Conservation (phyloP, 495 filamentous ascomycete genomes). For the Penicillium herquei region DNA sequence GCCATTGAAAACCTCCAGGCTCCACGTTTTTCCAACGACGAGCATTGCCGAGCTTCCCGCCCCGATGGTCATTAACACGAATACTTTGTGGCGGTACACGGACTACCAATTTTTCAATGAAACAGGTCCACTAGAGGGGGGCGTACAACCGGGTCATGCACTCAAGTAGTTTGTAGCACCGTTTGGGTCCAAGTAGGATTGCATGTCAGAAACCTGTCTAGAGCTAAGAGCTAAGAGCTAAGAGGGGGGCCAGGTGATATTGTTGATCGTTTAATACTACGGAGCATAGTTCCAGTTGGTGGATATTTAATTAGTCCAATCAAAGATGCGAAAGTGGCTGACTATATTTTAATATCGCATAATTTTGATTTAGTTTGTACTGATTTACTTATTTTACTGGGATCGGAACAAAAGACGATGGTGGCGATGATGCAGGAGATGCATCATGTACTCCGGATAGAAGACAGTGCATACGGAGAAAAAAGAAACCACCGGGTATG, state of each 20-base stretch:
- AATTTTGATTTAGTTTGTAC: too few species aligned
- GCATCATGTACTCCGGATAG: slow-evolving; percentile 34
- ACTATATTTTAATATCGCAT: not conserved
- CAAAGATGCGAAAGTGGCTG: slow-evolving; percentile 5
- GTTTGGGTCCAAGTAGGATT: not conserved
- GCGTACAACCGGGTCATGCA: slow-evolving; percentile 3
- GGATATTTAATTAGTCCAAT: slow-evolving; percentile 4
- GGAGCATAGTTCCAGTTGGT: slow-evolving; percentile 16
- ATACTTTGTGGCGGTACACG: slow-evolving; percentile 10
- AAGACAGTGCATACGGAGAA: slow-evolving; percentile 20
- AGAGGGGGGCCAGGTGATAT: slow-evolving; percentile 19
- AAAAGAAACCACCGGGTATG: slow-evolving; percentile 23
- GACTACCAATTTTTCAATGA: slow-evolving; percentile 17
- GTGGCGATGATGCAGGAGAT: slow-evolving; percentile 32
- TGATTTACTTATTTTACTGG: not conserved
- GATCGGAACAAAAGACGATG: slow-evolving; percentile 23
- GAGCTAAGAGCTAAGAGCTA: not conserved
- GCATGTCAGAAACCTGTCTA: not conserved
- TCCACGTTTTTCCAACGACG: slow-evolving; percentile 21
- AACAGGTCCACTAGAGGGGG: slow-evolving; percentile 23
- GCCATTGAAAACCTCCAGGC: not conserved
- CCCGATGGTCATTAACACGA: slow-evolving; percentile 14
- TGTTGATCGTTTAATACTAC: slow-evolving; percentile 16
- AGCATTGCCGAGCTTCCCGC: slow-evolving; percentile 29
- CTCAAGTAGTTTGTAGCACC: not conserved